Conservation (phyloP, 768 basidiomycete genomes). For the Artomyces pyxidatus region DNA sequence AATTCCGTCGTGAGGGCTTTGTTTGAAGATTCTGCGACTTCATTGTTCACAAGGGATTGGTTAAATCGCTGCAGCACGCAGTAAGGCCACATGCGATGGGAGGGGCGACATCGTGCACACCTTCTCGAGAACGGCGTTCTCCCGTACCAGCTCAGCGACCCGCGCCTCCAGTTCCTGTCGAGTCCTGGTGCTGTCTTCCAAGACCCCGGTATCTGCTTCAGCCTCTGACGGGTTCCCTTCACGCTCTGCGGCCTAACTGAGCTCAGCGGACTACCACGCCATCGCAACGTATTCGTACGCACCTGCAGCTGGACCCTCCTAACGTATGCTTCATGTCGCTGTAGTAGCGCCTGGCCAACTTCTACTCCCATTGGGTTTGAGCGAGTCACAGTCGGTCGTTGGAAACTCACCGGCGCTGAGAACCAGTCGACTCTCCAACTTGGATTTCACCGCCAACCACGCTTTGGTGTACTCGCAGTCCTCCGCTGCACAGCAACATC, state of each 20-base stretch:
- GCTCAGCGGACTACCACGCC: not conserved
- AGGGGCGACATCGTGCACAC: slow-evolving; percentile 27
- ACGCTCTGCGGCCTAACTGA: slow-evolving; percentile 16
- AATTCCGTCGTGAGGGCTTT: slow-evolving; percentile 67
- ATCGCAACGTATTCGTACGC: slow-evolving; percentile 15
- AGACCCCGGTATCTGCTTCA: slow-evolving; percentile 9
- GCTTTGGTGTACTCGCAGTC: slow-evolving; percentile 57
- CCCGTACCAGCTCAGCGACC: slow-evolving; percentile 35
- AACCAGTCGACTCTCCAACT: slow-evolving; percentile 68
- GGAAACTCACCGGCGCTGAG: slow-evolving; percentile 73
- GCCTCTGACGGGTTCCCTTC: not conserved
- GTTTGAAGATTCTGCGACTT: slow-evolving; percentile 73
- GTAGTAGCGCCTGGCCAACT: slow-evolving; percentile 83
- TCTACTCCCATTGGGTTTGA: slow-evolving; percentile 34
- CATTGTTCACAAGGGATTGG: slow-evolving; percentile 73
- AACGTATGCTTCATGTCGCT: slow-evolving; percentile 81
- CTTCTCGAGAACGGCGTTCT: slow-evolving; percentile 58
- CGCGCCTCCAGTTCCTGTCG: slow-evolving; percentile 25
- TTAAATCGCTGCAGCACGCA: slow-evolving; percentile 50
- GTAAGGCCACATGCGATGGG: not conserved
- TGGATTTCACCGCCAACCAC: slow-evolving; percentile 59
- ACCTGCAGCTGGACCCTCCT: slow-evolving; percentile 67
- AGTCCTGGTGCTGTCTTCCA: slow-evolving; percentile 7
- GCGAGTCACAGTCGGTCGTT: not conserved
- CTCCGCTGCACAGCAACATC: slow-evolving; percentile 60